A percentile compares a stretch with the other conserved stretches of the same genome.
phyloP scores from a whole-genome alignment of 2,329 filamentous ascomycete species.

The Cadophora sp. region DNA sequence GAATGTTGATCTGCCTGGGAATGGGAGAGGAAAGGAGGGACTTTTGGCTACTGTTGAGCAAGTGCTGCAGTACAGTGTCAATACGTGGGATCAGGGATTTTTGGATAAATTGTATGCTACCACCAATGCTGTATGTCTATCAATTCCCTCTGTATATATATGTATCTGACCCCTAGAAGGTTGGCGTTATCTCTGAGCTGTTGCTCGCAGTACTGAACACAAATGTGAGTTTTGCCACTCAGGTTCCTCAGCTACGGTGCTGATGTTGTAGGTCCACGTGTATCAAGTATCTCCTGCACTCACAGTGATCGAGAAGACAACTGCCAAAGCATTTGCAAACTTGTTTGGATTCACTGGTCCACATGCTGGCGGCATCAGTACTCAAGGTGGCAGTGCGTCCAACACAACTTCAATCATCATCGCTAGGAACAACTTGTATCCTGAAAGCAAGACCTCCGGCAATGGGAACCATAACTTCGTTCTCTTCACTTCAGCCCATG shows the following conservation, averaged over 20 bases:
- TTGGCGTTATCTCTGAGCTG: slow-evolving; percentile 85
- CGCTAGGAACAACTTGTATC: slow-evolving; percentile 85
- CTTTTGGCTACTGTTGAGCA: slow-evolving; percentile 73
- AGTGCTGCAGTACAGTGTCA: slow-evolving; percentile 85
- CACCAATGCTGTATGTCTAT: slow-evolving; percentile 73
- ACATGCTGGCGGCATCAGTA: slow-evolving; percentile 70
- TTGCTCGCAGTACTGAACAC: slow-evolving; percentile 88
- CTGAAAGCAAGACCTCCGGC: slow-evolving; percentile 76
- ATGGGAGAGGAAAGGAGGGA: slow-evolving; percentile 72
- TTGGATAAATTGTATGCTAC: slow-evolving; percentile 94
- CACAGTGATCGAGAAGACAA: slow-evolving; percentile 86
- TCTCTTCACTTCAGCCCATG: slow-evolving; percentile 87
- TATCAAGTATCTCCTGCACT: slow-evolving; percentile 93
- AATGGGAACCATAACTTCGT: slow-evolving; percentile 72
- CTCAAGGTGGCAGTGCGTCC: slow-evolving; percentile 82
- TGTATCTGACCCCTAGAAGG: slow-evolving; percentile 49
- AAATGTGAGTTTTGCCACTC: slow-evolving; percentile 63
- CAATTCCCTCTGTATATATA: background rate
- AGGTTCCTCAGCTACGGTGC: slow-evolving; percentile 23
- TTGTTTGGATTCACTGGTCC: slow-evolving; percentile 79
- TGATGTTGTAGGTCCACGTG: slow-evolving; percentile 72
- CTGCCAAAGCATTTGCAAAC: slow-evolving; percentile 72
- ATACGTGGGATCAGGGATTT: slow-evolving; percentile 98
- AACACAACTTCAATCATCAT: slow-evolving; percentile 87
- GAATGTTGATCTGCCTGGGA: slow-evolving; percentile 62